phyloP scores from a whole-genome alignment of 495 filamentous ascomycete genomes.

The Podospora conica region DNA sequence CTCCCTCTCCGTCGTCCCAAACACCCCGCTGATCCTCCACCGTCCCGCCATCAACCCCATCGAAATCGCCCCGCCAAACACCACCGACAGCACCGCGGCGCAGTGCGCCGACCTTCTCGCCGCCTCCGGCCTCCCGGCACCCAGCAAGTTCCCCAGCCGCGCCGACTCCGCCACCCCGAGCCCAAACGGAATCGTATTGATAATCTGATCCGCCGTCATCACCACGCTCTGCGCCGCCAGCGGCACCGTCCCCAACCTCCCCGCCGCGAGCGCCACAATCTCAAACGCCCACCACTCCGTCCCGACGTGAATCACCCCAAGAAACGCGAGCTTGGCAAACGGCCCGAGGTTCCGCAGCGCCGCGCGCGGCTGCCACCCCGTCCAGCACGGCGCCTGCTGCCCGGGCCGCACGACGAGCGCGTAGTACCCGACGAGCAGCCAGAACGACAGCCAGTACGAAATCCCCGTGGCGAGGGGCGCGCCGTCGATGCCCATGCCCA shows the following conservation, averaged over 20 bases:
- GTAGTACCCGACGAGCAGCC: conserved; percentile 64
- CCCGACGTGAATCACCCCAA: conserved; percentile 81
- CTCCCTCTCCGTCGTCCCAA: conserved; percentile 62
- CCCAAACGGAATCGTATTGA: conserved; percentile 90
- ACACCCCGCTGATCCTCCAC: conserved; percentile 71
- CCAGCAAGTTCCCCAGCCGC: conserved; percentile 76
- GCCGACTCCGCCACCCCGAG: conserved; percentile 78
- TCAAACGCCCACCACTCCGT: conserved; percentile 97
- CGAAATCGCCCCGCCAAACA: conserved; percentile 62
- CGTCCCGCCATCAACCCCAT: conserved; percentile 64
- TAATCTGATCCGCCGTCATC: conserved; percentile 88
- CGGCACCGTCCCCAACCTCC: conserved; percentile 72
- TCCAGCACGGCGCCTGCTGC: conserved; percentile 65
- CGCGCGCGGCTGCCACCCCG: conserved; percentile 59
- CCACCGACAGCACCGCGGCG: conserved; percentile 67
- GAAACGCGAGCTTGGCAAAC: conserved; percentile 66
- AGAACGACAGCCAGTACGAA: conserved; percentile 82
- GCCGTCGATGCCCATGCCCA: conserved; percentile 67
- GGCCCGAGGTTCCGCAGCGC: conserved; percentile 61
- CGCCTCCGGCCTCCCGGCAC: conserved; percentile 58
- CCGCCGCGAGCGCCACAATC: conserved; percentile 86
- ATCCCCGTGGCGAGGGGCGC: conserved; percentile 79
- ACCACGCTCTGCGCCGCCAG: conserved; percentile 86
- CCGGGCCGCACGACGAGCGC: conserved; percentile 57
- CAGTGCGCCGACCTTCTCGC: conserved; percentile 70